These are phyloP conservation scores for Clavispora carvajalis DNA, from an alignment of 805 yeast species.

Conservation along the genomic window DNA sequence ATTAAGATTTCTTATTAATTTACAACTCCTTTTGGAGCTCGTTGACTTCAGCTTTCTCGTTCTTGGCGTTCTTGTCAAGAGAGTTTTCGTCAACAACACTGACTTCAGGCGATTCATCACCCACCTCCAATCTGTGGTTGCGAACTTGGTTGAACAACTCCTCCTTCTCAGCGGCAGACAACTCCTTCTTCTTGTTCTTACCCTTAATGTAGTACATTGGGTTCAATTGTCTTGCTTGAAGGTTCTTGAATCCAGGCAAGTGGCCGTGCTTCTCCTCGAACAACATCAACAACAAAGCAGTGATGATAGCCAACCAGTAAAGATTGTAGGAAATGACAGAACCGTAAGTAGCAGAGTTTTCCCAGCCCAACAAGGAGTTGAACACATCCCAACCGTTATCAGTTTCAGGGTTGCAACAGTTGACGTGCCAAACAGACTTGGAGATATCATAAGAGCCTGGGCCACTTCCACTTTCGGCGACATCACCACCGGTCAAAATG, in stretches of 20 bases:
- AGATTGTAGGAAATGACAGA: constrained; percentile 83
- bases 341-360: constrained; percentile 91
- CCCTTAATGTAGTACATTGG: constrained; percentile 71
- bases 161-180: constrained; percentile 48
- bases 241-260: constrained; percentile 58
- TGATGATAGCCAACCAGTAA: constrained; percentile 75
- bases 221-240: constrained; percentile 47
- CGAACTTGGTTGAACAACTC: constrained; percentile 41
- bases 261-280: constrained; percentile 83
- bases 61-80: background rate
- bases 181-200: constrained; percentile 52
- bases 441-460: constrained; percentile 88
- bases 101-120: background rate
- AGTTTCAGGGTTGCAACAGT: constrained; percentile 91
- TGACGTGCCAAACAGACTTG: constrained; percentile 88
- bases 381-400: constrained; percentile 97
- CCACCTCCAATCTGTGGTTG: constrained; percentile 9
- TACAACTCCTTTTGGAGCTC: background rate
- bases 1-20: background rate
- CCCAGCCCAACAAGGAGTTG: constrained; percentile 95
- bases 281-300: constrained; percentile 54
- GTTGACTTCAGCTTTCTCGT: background rate
- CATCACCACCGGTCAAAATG: constrained; percentile 83
- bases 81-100: background rate
- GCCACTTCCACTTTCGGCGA: constrained; percentile 87